These are phyloP conservation scores for Tetrahymena elliotti DNA, from an alignment of 73 alveolate species.

Conservation along the genomic window DNA sequence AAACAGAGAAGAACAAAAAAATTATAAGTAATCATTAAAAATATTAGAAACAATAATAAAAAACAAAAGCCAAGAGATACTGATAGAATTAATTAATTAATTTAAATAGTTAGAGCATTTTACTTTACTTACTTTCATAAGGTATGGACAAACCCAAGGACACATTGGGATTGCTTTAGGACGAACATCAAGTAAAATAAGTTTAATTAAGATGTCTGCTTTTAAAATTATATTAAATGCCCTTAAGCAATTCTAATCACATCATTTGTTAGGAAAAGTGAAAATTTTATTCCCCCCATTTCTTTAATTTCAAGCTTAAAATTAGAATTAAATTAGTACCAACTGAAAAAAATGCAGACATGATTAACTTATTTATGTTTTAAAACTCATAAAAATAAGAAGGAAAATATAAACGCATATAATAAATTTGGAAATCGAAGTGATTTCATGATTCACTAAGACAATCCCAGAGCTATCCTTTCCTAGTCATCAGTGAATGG, in stretches of 20 bases:
- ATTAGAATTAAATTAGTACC: neutral
- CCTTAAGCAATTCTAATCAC: neutral
- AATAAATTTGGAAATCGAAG: neutral
- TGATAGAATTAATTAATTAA: neutral
- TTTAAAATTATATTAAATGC: neutral
- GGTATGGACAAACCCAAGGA: conserved; percentile 1
- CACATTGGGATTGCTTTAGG: neutral
- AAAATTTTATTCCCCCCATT: neutral
- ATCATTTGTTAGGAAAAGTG: neutral
- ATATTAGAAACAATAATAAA: neutral
- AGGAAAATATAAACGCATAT: neutral
- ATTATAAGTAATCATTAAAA: neutral
- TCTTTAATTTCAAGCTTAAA: neutral
- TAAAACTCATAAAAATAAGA: neutral
- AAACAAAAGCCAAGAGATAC: neutral
- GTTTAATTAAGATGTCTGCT: neutral
- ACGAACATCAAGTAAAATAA: neutral
- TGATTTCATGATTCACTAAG: neutral
- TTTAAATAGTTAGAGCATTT: neutral
- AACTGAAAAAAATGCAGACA: neutral
- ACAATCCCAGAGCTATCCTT: neutral
- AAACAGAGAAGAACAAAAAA: neutral
- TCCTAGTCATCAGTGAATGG: neutral
- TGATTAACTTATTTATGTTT: neutral
- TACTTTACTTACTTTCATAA: neutral